Evolutionary conservation across 306 rosid genomes (phyloP), one percentile per base, ranked within the genome.

Genomic region (Medicago lupulina): DNA sequence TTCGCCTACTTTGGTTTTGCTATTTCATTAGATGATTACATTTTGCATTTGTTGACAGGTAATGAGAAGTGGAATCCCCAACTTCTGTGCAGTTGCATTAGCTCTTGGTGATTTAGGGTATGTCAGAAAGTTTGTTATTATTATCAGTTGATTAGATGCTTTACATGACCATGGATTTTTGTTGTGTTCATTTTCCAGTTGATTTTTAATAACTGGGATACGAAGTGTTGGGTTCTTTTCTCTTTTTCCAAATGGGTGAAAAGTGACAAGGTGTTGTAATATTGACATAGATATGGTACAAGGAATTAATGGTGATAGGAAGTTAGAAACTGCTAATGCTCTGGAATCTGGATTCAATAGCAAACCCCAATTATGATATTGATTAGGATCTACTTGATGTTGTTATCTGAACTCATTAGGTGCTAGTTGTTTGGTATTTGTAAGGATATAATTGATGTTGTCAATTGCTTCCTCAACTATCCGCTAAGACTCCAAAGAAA

Each of bases 11-110:
- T 74, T 8, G 25, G 60, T 62, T 59, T 39, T 15, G 59, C 25
- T 54, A 77, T 50, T 21, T 47, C 75, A 53, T 70, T 50, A 47
- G 54, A 28, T 17, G 7, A 44, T 25, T 44, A 25, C 50, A 38
- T 54, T 80, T 80, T 67, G 49, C 47, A 41, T 77, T 78, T 71
- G 15, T 71, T 87, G 72, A 83, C 87, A 94, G 98, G 99, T 92
- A 83, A 88, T 89, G 80, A 91, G 99, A 88, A 96, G 98, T 80
- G 99, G 99, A 84, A 75, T 96, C 67, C 98, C 99, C 19, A 96
- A 96, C 82, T 96, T 92, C 72, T 96, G 98, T 92, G 97, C 99
- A 25, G 99, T 96, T 82, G 98, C 98, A 75, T 81, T 96, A 70
- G 99, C 97, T 77, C 98, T 96, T 73, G 18, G 36, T 78, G 98